These are phyloP conservation scores for Daedaleopsis nitida DNA, from an alignment of 768 basidiomycete species.

Conservation along the genomic window DNA sequence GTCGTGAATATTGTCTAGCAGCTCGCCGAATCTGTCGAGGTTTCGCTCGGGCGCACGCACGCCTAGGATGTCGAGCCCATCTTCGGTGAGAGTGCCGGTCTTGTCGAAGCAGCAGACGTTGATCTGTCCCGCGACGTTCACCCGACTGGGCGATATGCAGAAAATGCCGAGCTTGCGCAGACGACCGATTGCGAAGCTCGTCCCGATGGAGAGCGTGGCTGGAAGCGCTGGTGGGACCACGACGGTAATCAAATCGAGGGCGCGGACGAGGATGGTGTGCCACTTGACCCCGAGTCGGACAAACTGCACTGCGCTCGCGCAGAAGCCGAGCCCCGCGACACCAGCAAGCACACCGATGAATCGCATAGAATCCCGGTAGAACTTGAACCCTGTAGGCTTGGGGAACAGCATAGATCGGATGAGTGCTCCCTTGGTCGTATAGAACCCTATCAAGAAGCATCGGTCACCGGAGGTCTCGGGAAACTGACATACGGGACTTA, in stretches of 20 bases:
- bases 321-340: conserved; percentile 91
- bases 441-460: conserved; percentile 63
- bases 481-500: conserved; percentile 30
- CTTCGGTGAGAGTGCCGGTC: conserved; percentile 97
- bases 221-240: conserved; percentile 98
- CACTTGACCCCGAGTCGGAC: conserved; percentile 86
- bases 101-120: conserved; percentile 99
- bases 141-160: conserved; percentile 94
- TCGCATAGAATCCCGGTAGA: conserved; percentile 88
- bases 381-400: conserved; percentile 98
- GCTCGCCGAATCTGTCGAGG: conserved; percentile 82
- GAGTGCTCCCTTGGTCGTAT: conserved; percentile 95
- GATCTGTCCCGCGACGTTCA: conserved; percentile 94
- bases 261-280: conserved; percentile 90
- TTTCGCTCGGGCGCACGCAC: conserved; percentile 83
- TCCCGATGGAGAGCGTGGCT: conserved; percentile 96
- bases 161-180: conserved; percentile 87
- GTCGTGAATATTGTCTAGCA: conserved; percentile 84
- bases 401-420: conserved; percentile 98
- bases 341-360: conserved; percentile 92
- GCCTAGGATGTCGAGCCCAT: conserved; percentile 95
- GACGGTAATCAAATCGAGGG: conserved; percentile 93
- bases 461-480: not conserved
- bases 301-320: conserved; percentile 90
- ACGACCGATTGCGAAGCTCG: conserved; percentile 89